These are phyloP conservation scores for Lactarius evosmus DNA, from an alignment of 768 basidiomycete species.

Conservation along the genomic window DNA sequence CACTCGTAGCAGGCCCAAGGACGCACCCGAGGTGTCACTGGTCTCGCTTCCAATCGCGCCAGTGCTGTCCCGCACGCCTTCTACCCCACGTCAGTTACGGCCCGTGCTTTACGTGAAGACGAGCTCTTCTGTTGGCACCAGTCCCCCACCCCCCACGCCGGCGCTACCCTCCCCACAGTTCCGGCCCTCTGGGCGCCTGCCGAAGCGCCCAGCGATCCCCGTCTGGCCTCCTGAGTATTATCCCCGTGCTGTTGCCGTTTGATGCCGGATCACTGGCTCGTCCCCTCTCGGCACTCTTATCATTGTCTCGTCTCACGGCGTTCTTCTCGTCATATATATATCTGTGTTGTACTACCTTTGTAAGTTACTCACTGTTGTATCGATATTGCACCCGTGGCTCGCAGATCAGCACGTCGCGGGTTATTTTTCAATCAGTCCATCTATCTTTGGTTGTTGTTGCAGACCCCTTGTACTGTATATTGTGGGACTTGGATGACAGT, in stretches of 20 bases:
- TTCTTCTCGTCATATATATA: not conserved
- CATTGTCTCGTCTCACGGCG: not conserved
- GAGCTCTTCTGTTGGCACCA: slow-evolving; percentile 19
- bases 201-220: slow-evolving; percentile 18
- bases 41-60: slow-evolving; percentile 27
- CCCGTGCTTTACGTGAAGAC: slow-evolving; percentile 23
- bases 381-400: not conserved
- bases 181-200: slow-evolving; percentile 18
- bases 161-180: slow-evolving; percentile 13
- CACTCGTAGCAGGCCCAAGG: not conserved
- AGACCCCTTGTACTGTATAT: not conserved
- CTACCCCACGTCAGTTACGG: slow-evolving; percentile 16
- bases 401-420: not conserved
- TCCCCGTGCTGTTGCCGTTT: slow-evolving; percentile 23
- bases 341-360: not conserved
- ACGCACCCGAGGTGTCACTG: not conserved
- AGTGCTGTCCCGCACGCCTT: slow-evolving; percentile 29
- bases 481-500: not conserved
- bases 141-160: slow-evolving; percentile 20
- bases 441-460: not conserved
- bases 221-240: slow-evolving; percentile 18
- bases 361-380: slow-evolving; percentile 12
- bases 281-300: not conserved
- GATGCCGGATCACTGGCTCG: not conserved
- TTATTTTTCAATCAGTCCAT: not conserved